Evolutionary conservation across 2,329 filamentous ascomycete species (phyloP), one percentile per base, ranked within the genome.

Genomic region (Colletotrichum cordylinicola): DNA sequence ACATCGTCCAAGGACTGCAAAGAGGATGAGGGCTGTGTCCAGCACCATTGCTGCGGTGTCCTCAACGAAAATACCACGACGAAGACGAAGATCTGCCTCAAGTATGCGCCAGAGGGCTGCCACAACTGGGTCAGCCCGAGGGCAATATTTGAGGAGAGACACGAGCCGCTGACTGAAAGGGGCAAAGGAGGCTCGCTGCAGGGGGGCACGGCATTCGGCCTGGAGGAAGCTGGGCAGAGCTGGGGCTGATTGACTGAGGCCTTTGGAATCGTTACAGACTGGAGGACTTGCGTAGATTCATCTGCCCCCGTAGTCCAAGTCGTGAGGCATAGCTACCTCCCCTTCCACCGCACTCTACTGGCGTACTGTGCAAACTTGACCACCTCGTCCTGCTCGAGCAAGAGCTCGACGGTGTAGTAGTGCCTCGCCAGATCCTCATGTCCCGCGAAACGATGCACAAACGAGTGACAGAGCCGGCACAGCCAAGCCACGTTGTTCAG

Each of bases 401-500:
- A 86, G 79, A 90, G 84, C 70, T 96, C 94, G 8, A 97, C 91
- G 0, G 92, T 96, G 84, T 92, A 95, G 82, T 89, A 95, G 70
- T 93, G 86, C 79, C 90, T 88, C 16, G 95, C 95, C 79, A 98
- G 85, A 79, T 94, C 94, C 88, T 98, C 95, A 81, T 97, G 95
- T 6, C 86, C 88, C 39, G 91, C 93, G 81, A 96, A 91, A 52
- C 91, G 87, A 86, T 98, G 95, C 82, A 98, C 94, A 82, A 95
- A 96, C 56, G 90, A 91, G 86, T 98, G 95, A 80, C 95, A 98
- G 4, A 95, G 94, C 66, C 95, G 89, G 84, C 95, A 98, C 78
- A 98, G 84, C 95, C 95, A 98, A 15, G 95, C 95, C 24, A 97
- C 95, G 81, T 92, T 95, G 80, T 94, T 92, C 83, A 98, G 83